Evolutionary conservation across 805 yeast species (phyloP).

Genomic region (Candida pseudoglaebosa): DNA sequence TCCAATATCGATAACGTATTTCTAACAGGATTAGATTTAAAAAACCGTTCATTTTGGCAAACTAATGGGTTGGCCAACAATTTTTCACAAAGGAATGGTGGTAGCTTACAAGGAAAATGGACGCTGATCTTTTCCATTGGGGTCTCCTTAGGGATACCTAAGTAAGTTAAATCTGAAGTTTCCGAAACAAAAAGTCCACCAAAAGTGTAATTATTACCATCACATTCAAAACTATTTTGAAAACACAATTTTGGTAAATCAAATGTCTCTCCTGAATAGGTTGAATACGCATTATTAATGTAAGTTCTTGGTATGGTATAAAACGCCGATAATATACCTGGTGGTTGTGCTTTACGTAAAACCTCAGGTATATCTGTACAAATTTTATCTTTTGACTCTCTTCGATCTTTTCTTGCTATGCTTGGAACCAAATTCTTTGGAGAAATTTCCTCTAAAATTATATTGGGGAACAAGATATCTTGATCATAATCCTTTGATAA

Average conservation of each 20-base stretch:
- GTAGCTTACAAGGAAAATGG: constrained; percentile 33
- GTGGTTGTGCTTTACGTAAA: neutral
- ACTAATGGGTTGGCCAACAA: constrained; percentile 37
- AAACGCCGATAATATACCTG: constrained; percentile 25
- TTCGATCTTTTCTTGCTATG: neutral
- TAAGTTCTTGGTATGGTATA: constrained; percentile 22
- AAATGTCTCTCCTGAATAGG: constrained; percentile 6
- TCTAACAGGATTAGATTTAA: constrained; percentile 27
- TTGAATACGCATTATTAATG: constrained; percentile 17
- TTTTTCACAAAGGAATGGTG: constrained; percentile 35
- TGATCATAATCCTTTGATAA: constrained; percentile 13
- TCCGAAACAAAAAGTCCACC: constrained; percentile 30
- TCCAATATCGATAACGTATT: constrained; percentile 28
- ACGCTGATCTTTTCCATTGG: constrained; percentile 30
- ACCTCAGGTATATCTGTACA: neutral
- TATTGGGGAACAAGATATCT: constrained; percentile 18
- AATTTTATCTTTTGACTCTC: neutral
- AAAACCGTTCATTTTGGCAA: constrained; percentile 33
- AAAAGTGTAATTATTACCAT: constrained; percentile 30
- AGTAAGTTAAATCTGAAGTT: constrained; percentile 14
- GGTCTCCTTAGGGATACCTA: constrained; percentile 31
- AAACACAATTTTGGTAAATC: constrained; percentile 25
- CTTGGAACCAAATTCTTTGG: neutral
- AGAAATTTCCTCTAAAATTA: constrained; percentile 19
- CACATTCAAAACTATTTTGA: constrained; percentile 29